Conservation (phyloP, 345 rosid genomes). For the Gossypium rotundifolium region DNA sequence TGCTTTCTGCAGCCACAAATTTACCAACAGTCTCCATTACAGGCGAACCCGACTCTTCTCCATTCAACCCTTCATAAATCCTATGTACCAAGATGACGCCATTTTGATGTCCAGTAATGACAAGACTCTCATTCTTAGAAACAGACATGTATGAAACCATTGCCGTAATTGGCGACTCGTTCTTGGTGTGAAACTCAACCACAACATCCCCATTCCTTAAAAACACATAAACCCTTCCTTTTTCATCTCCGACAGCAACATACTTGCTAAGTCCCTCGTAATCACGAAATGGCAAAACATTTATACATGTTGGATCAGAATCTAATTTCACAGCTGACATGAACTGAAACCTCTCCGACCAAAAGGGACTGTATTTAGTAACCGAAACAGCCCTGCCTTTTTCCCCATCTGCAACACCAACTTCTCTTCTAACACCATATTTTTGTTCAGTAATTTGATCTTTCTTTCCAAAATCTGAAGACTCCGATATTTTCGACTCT, state of each 20-base stretch:
- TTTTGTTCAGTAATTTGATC: conserved; percentile 13
- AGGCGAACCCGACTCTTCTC: conserved; percentile 60
- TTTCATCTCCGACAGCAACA: conserved; percentile 79
- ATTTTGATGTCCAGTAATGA: conserved; percentile 69
- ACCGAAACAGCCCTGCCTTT: conserved; percentile 42
- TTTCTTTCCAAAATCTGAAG: conserved; percentile 14
- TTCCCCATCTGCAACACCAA: conserved; percentile 31
- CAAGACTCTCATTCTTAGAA: conserved; percentile 67
- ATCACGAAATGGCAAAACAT: conserved; percentile 76
- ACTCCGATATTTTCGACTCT: conserved; percentile 46
- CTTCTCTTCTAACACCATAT: conserved; percentile 1
- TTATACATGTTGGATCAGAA: conserved; percentile 57
- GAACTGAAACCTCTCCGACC: conserved; percentile 90
- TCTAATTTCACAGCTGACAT: conserved; percentile 76
- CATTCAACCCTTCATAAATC: conserved; percentile 47
- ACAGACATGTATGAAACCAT: conserved; percentile 73
- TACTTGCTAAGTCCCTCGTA: conserved; percentile 79
- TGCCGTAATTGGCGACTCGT: conserved; percentile 56
- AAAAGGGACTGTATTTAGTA: conserved; percentile 64
- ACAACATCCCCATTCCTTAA: conserved; percentile 76
- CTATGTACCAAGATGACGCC: conserved; percentile 66
- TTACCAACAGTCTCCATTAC: conserved; percentile 52
- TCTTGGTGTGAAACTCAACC: conserved; percentile 47
- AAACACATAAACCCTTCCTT: conserved; percentile 67
- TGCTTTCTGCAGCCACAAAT: conserved; percentile 29